Conservation (phyloP, 495 filamentous ascomycete species). For the Ramalina peruviana region DNA sequence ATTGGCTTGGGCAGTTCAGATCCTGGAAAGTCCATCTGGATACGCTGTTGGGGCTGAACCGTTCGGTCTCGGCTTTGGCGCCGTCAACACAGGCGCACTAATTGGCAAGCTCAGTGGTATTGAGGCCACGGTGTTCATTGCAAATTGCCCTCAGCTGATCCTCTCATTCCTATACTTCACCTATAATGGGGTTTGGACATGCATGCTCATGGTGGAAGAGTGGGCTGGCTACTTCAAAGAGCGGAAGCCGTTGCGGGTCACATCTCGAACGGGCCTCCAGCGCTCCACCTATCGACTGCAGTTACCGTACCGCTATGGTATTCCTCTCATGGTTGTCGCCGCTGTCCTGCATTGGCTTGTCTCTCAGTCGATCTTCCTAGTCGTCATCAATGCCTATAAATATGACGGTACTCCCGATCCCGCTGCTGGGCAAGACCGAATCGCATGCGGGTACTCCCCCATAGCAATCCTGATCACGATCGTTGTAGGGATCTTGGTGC, state of each 20-base stretch:
- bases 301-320: slow-evolving; percentile 29
- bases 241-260: slow-evolving; percentile 32
- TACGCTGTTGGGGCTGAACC: slow-evolving; percentile 5
- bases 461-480: slow-evolving; percentile 19
- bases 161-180: slow-evolving; percentile 28
- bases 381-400: slow-evolving; percentile 10
- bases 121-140: slow-evolving; percentile 16
- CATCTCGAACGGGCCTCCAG: slow-evolving; percentile 25
- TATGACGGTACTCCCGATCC: not conserved
- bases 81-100: slow-evolving; percentile 16
- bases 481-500: slow-evolving; percentile 13
- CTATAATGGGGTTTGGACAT: slow-evolving; percentile 25
- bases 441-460: slow-evolving; percentile 20
- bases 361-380: slow-evolving; percentile 28
- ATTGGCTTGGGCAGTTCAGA: not conserved
- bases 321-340: slow-evolving; percentile 23
- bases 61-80: slow-evolving; percentile 19
- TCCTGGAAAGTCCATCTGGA: not conserved
- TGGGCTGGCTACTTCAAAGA: slow-evolving; percentile 19
- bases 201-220: slow-evolving; percentile 27
- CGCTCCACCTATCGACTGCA: slow-evolving; percentile 31
- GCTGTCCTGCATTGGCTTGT: slow-evolving; percentile 27
- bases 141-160: slow-evolving; percentile 31
- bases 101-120: slow-evolving; percentile 2
- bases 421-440: not conserved